Base-by-base conservation (phyloP, 108 stramenopile species). In the Cyclotella cryptica region DNA sequence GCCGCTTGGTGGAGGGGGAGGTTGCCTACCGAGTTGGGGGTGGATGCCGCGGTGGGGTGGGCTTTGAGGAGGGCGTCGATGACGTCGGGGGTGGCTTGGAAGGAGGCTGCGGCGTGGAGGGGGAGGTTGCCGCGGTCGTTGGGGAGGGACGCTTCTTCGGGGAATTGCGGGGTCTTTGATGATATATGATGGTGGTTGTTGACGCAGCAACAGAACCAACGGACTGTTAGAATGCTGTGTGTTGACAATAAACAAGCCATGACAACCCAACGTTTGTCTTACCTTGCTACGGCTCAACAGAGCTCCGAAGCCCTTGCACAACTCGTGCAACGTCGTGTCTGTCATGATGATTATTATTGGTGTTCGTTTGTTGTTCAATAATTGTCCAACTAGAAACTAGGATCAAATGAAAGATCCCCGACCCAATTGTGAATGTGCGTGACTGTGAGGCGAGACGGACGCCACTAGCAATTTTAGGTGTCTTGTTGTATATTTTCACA, bases 121-220 rank as follows among this genome's bases (percentile, higher is more conserved):
- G 95, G 95, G 27, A 96, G 89, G 74, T 96, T 96, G 41, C 92
- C 95, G 19, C 95, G 91, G 14, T 95, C 94, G 76, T 95, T 93
- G 52, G 90, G 75, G 18, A 90, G 89, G 57, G 92, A 80, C 14
- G 94, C 91, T 85, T 95, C 94, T 71, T 95, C 92, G 11, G 91
- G 88, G 77, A 95, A 95, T 54, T 88, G 88, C 3, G 94, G 92
- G 55, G 90, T 85, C 90, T 95, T 53, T 27, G 57, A 68, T 14
- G 30, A 40, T 57, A 1, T 26, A 12, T 57, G n/a, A 21, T 24
- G n/a, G 24, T 57, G 35, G 35, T n/a, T n/a, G n/a, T n/a, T n/a
- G n/a, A n/a, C n/a, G n/a, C n/a, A n/a, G n/a, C n/a, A n/a, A n/a
- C n/a, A n/a, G n/a, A n/a, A n/a, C n/a, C n/a, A n/a, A n/a, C n/a